Conservation (phyloP, 2,329 filamentous ascomycete genomes). For the Rachicladosporium sp. region DNA sequence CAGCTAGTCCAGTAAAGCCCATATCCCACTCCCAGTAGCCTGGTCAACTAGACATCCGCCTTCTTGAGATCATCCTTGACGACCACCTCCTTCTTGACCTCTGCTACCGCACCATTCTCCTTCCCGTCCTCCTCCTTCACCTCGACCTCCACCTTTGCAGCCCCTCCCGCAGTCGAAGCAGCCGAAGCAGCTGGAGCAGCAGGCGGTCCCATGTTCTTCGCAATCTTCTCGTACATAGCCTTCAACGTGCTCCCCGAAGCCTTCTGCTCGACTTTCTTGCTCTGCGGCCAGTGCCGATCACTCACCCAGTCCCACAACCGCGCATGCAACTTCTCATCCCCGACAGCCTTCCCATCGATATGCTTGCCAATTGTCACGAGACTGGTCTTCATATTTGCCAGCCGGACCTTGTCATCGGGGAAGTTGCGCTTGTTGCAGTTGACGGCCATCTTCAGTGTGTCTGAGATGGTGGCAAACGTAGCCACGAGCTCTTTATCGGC, state of each 20-base stretch:
- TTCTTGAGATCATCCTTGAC: background rate
- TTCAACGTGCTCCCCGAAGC: conserved; percentile 24
- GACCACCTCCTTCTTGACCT: background rate
- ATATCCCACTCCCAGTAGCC: no score
- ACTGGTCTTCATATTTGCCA: conserved; percentile 49
- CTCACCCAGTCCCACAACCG: conserved; percentile 24
- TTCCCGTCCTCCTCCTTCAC: background rate
- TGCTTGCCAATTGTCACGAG: conserved; percentile 52
- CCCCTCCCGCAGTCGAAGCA: background rate
- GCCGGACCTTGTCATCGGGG: conserved; percentile 49
- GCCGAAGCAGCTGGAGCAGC: background rate
- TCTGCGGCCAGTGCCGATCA: conserved; percentile 26
- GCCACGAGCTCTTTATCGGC: conserved; percentile 28
- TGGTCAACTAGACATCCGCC: no score
- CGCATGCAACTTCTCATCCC: no score
- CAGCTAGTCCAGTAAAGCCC: no score
- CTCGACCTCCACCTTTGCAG: background rate
- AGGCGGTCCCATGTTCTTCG: conserved; percentile 1
- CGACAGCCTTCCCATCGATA: conserved; percentile 24
- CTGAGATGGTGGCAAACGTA: conserved; percentile 40
- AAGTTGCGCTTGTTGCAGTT: conserved; percentile 51
- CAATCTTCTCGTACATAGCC: conserved; percentile 26
- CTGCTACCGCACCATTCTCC: background rate
- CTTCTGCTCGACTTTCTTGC: conserved; percentile 21
- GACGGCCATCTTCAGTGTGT: conserved; percentile 47